phyloP scores from a whole-genome alignment of 371 early-diverging fungal genomes.

The Mortierella sp. region DNA sequence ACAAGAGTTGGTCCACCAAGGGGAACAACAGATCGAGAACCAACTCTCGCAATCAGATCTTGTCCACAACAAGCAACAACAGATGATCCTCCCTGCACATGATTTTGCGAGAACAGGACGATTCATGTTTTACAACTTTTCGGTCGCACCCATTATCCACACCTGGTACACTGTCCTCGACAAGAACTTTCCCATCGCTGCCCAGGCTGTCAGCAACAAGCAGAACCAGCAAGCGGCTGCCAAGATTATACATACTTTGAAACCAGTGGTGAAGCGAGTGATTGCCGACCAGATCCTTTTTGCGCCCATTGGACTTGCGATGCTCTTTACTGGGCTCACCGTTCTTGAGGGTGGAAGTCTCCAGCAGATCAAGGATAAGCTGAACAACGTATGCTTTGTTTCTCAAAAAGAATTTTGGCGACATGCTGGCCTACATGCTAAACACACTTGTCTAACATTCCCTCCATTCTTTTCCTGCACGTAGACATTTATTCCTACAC shows the following conservation, averaged over 20 bases:
- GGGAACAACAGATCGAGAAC: slow-evolving; percentile 4
- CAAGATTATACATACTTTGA: slow-evolving; percentile 14
- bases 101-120: slow-evolving; percentile 58
- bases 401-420: neutral
- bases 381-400: slow-evolving; percentile 43
- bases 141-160: slow-evolving; percentile 80
- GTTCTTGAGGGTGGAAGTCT: slow-evolving; percentile 70
- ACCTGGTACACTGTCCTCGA: slow-evolving; percentile 83
- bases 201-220: neutral
- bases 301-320: slow-evolving; percentile 79
- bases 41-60: neutral
- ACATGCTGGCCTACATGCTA: neutral
- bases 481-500: slow-evolving; percentile 66
- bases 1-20: neutral
- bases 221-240: neutral
- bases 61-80: neutral
- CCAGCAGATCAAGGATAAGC: slow-evolving; percentile 72
- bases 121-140: slow-evolving; percentile 80
- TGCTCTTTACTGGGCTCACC: slow-evolving; percentile 79
- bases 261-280: slow-evolving; percentile 63
- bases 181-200: slow-evolving; percentile 66
- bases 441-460: neutral
- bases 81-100: neutral
- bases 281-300: slow-evolving; percentile 78
- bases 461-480: neutral